A percentile compares a stretch with the other conserved stretches of the same genome.
These are phyloP conservation scores for Chytriomyces sp. DNA, from an alignment of 192 early-diverging fungal species.

Conservation along the genomic window DNA sequence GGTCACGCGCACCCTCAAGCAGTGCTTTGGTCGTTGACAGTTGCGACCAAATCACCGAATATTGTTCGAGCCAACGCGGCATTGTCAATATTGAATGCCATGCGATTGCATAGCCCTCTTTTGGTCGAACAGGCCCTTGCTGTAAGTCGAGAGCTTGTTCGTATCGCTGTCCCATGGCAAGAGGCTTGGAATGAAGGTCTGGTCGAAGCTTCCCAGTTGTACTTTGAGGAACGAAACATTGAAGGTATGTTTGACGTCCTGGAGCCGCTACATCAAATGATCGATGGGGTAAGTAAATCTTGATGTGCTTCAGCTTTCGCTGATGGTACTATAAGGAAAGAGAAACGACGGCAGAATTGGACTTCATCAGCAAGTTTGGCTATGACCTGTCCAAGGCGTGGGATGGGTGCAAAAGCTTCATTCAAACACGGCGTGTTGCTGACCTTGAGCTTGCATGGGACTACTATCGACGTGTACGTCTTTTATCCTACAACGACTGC, in stretches of 20 bases:
- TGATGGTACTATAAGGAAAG: constrained; percentile 36
- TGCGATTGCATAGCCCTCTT: constrained; percentile 67
- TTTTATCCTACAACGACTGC: not conserved
- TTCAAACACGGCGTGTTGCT: constrained; percentile 61
- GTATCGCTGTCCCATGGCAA: constrained; percentile 80
- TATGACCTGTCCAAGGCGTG: constrained; percentile 71
- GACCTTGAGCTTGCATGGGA: constrained; percentile 57
- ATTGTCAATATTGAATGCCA: constrained; percentile 73
- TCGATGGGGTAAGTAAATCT: constrained; percentile 28
- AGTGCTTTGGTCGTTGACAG: constrained; percentile 84
- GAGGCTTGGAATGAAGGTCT: constrained; percentile 87
- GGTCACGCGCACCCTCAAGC: constrained; percentile 87
- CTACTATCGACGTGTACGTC: constrained; percentile 1
- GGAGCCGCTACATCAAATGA: constrained; percentile 62
- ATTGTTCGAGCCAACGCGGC: constrained; percentile 65
- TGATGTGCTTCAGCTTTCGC: not conserved
- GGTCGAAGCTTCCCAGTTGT: constrained; percentile 71
- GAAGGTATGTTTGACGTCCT: constrained; percentile 73
- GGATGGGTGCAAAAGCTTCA: constrained; percentile 68
- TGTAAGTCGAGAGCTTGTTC: constrained; percentile 84
- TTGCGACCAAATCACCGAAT: constrained; percentile 81
- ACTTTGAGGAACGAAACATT: constrained; percentile 62
- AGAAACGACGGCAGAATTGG: constrained; percentile 72
- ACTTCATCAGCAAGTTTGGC: constrained; percentile 75
- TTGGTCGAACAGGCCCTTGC: constrained; percentile 80